These are phyloP conservation scores for Neurospora africana DNA, from an alignment of 495 filamentous ascomycete species.

Conservation along the genomic window DNA sequence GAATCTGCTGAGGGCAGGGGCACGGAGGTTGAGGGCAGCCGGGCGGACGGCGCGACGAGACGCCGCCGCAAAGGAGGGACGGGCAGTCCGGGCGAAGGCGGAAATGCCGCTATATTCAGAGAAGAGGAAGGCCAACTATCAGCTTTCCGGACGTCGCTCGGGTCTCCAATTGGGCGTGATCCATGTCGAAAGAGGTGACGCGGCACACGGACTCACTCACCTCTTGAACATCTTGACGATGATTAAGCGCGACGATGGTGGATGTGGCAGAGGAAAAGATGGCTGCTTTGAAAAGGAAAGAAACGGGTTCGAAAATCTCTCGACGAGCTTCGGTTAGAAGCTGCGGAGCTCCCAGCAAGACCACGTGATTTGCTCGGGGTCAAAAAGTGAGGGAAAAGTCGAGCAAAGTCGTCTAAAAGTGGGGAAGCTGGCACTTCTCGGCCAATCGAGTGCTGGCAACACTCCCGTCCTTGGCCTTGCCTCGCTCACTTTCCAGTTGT, in stretches of 20 bases:
- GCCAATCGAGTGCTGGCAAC: neutral
- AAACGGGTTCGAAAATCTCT: conserved; percentile 32
- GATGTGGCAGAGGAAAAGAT: conserved; percentile 26
- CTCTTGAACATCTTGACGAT: conserved; percentile 81
- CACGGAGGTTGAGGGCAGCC: conserved; percentile 51
- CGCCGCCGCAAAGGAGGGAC: conserved; percentile 56
- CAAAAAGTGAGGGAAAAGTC: neutral
- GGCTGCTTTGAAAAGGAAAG: conserved; percentile 28
- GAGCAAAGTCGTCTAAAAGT: neutral
- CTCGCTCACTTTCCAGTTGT: neutral
- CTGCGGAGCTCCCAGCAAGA: conserved; percentile 23
- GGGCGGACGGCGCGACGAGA: conserved; percentile 61
- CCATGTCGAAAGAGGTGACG: conserved; percentile 6
- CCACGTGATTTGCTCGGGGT: conserved; percentile 17
- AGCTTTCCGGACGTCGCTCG: conserved; percentile 14
- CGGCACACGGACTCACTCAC: conserved; percentile 38
- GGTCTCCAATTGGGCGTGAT: conserved; percentile 22
- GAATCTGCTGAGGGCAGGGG: conserved; percentile 50
- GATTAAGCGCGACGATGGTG: conserved; percentile 36
- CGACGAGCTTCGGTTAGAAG: conserved; percentile 28
- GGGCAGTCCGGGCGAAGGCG: conserved; percentile 67
- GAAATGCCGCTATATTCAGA: conserved; percentile 56
- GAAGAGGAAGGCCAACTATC: conserved; percentile 24
- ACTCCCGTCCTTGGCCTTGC: neutral
- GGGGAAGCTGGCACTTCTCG: neutral